Percentiles rank a stretch among this genome's conserved stretches.
Conservation (phyloP, 1,139 yeast genomes). For the Ogataea hybrid region DNA sequence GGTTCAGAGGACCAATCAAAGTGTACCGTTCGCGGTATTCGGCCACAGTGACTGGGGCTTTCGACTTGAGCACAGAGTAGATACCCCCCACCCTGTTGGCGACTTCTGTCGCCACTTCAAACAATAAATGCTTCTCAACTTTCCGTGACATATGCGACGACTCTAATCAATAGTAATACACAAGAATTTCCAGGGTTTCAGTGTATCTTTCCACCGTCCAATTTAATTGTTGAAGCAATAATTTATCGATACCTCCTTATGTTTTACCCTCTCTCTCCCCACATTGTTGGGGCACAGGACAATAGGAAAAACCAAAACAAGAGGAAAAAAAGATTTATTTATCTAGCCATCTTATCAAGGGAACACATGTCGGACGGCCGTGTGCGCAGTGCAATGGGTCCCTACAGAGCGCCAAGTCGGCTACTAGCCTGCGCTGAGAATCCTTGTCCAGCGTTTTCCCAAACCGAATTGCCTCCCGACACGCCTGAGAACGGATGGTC, state of each 20-base stretch:
- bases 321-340: background rate
- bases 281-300: slow-evolving; percentile 2
- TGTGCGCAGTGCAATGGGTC: too few species aligned
- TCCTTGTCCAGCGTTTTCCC: too few species aligned
- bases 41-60: too few species aligned
- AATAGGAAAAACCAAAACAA: slow-evolving; percentile 2
- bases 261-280: slow-evolving; percentile 9
- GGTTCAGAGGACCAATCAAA: too few species aligned
- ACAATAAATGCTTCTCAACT: slow-evolving; percentile 77
- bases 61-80: too few species aligned
- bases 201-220: background rate
- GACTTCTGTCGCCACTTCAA: slow-evolving; percentile 96
- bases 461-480: too few species aligned
- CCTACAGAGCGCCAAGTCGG: too few species aligned
- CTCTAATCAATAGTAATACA: slow-evolving; percentile 5
- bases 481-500: too few species aligned
- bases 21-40: too few species aligned
- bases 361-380: slow-evolving; percentile 67
- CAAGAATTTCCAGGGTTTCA: background rate
- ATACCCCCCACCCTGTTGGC: slow-evolving; percentile 98
- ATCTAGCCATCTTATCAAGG: slow-evolving; percentile 36
- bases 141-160: slow-evolving; percentile 60
- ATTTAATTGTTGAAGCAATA: background rate
- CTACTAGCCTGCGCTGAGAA: too few species aligned
- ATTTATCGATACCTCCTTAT: slow-evolving; percentile 6